These are phyloP conservation scores for Aspergillus latus DNA, from an alignment of 2,329 filamentous ascomycete genomes.

Conservation along the genomic window DNA sequence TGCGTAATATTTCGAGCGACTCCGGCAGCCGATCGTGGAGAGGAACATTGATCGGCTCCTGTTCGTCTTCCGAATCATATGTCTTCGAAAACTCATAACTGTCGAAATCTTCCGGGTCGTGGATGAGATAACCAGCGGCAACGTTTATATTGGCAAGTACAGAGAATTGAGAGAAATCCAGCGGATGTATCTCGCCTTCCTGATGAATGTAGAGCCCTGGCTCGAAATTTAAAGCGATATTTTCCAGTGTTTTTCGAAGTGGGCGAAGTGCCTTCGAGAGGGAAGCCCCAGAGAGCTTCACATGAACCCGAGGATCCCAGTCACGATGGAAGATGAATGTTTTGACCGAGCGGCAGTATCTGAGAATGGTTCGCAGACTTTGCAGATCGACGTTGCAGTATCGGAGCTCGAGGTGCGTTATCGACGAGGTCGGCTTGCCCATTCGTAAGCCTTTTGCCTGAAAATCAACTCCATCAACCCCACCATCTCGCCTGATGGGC, in stretches of 20 bases:
- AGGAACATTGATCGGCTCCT: background rate
- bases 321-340: slow-evolving; percentile 14
- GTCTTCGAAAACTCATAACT: background rate
- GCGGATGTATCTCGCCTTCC: slow-evolving; percentile 6
- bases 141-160: slow-evolving; percentile 3
- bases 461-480: slow-evolving; percentile 6
- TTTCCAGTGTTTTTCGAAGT: slow-evolving; percentile 3
- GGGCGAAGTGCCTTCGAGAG: slow-evolving; percentile 3
- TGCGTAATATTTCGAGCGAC: slow-evolving; percentile 10
- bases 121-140: slow-evolving; percentile 8
- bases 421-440: background rate
- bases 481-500: slow-evolving; percentile 8
- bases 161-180: slow-evolving; percentile 12
- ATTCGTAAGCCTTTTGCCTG: background rate
- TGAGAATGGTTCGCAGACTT: slow-evolving; percentile 2
- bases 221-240: slow-evolving; percentile 5
- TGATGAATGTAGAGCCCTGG: slow-evolving; percentile 5
- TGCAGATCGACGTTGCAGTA: slow-evolving; percentile 4
- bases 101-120: slow-evolving; percentile 10
- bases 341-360: slow-evolving; percentile 3
- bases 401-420: slow-evolving; percentile 10
- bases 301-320: slow-evolving; percentile 6
- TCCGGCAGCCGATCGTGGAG: slow-evolving; percentile 5
- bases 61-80: background rate
- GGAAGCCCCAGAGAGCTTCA: background rate